Base-by-base conservation (phyloP, 1,139 yeast genomes). In the Hyphopichia khmerensis region DNA sequence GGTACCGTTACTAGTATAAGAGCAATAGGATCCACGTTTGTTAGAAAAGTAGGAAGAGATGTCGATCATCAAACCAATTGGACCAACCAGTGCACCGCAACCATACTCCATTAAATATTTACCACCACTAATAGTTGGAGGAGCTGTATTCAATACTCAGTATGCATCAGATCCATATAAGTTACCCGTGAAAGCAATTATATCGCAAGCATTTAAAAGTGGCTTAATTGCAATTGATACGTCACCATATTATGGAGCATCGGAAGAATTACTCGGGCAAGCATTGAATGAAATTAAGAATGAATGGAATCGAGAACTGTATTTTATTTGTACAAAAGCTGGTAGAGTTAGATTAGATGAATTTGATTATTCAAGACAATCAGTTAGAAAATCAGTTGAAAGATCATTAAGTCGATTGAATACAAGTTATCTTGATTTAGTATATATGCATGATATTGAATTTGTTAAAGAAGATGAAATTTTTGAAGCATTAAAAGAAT, bases 221-320 rank as follows among this genome's bases (percentile, higher is more conserved):
- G 97, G 96, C 0, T 69, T 88, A 46, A 76, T 77, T 40, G 95
- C 96, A 2, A 69, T 91, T 35, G 98, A 93, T 58, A 89, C 96
- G 0, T 86, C 96, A 0, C 96, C 97, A 2, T 91, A 88, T 63
- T 91, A 91, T 57, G 98, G 97, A 0, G 90, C 90, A 0, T 87
- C 96, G 4, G 98, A 91, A 57, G 73, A 66, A 29, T 57, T 90
- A 21, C 62, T 88, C 3, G 98, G 98, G 1, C 50, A 69, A 9
- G 93, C 91, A 0, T 65, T 91, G 48, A 53, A 59, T 23, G 49
- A 69, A 9, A 55, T 82, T 33, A 51, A 56, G 5, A 53, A 55
- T 2, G 74, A 76, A 36, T 74, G 57, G 56, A 72, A 80, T 0
- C 74, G 98, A 45, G 83, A 84, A 7, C 57, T 72, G 16, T 86